Evolutionary conservation across 2,329 filamentous ascomycete species (phyloP), one percentile per base, ranked within the genome.

Genomic region (Colletotrichum sp.): DNA sequence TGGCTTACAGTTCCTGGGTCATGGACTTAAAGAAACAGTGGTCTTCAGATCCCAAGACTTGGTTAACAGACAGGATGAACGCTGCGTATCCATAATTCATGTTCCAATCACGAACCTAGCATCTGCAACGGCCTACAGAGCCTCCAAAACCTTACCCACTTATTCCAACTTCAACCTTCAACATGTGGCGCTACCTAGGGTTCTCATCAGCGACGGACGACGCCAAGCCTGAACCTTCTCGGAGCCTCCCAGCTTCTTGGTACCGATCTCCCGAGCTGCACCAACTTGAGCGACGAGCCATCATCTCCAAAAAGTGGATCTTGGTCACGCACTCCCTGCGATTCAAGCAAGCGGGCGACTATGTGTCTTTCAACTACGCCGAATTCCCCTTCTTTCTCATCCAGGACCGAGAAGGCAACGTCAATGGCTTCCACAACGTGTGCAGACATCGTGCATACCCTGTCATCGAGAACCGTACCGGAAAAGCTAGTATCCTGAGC

Each of bases 241-340:
- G 72, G 31, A 78, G 78, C 18, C 76, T 80, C 16, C 78, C 78
- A 18, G 76, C 78, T 5, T 70, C 77, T 3, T 80, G 77, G 77
- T 80, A 80, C 47, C 54, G 72, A 27, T 76, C 72, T 1, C 76
- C 77, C 16, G 82, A 81, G 43, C 82, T 86, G 78, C 85, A 85
- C 73, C 80, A 84, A 74, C 79, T 86, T 15, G 83, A 85, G 72
- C 76, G 83, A 47, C 79, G 83, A 34, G 81, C 84, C 18, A 83
- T 86, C 55, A 84, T 85, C 76, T 84, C 83, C 5, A 80, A 81
- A 74, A 79, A 78, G 69, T 83, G 81, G 81, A 71, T 82, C 27
- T 77, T 78, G 43, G 74, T 81, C 16, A 75, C 77, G 21, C 80
- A 78, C 36, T 69, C 66, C 29, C 51, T 75, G 15, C 70, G 77